Evolutionary conservation across 305 asterid genomes (phyloP).

Genomic region (Solanum hybrid): DNA sequence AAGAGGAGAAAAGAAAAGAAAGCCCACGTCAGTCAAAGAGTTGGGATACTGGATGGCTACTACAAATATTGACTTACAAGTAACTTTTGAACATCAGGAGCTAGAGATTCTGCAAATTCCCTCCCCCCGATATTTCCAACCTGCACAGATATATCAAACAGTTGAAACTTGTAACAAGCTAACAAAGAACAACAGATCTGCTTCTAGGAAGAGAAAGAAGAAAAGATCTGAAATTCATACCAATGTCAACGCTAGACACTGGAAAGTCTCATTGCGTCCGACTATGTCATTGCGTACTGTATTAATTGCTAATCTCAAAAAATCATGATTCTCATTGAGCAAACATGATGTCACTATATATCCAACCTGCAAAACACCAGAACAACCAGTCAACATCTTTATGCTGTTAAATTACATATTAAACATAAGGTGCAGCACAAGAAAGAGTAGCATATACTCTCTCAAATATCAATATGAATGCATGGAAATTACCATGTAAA

Average conservation of each 20-base stretch:
- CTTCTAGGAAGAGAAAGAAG: background rate
- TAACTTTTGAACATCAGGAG: constrained; percentile 99
- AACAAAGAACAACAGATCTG: background rate
- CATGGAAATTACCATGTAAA: background rate
- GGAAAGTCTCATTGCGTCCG: constrained; percentile 98
- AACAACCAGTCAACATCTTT: constrained; percentile 9
- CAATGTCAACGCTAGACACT: constrained; percentile 95
- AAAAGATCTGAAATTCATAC: constrained; percentile 29
- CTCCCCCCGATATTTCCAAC: constrained; percentile 99
- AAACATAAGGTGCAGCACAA: background rate
- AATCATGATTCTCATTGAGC: constrained; percentile 97
- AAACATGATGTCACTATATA: constrained; percentile 93
- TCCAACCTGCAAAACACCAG: constrained; percentile 67
- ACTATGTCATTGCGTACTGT: constrained; percentile 95
- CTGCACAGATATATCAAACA: constrained; percentile 32
- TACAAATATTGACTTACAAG: constrained; percentile 58
- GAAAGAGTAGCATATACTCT: background rate
- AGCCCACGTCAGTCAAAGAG: background rate
- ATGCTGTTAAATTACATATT: background rate
- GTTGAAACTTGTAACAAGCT: background rate
- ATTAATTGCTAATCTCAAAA: constrained; percentile 93
- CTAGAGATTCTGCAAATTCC: constrained; percentile 96
- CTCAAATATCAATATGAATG: background rate
- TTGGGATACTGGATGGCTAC: constrained; percentile 5
- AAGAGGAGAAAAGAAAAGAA: constrained; percentile 9